Conservation (phyloP, 305 asterid species). For the Fraxinus latifolia region DNA sequence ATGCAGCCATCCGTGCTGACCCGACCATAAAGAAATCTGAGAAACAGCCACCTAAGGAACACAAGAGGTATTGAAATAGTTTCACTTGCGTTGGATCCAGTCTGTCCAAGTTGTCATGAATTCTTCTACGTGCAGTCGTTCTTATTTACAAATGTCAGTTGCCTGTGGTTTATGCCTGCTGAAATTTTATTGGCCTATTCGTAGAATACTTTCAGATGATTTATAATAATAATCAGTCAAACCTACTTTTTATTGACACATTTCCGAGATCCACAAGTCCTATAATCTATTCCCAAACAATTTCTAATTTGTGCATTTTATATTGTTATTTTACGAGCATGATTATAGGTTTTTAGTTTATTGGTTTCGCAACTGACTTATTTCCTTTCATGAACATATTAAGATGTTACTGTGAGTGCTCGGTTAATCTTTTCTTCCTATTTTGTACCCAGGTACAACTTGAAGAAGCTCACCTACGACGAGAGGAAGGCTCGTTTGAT, state of each 20-base stretch:
- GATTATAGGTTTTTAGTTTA: not conserved
- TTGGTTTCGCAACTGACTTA: not conserved
- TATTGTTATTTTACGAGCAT: not conserved
- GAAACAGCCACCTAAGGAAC: constrained; percentile 45
- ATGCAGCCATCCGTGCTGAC: constrained; percentile 61
- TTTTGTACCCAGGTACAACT: constrained; percentile 29
- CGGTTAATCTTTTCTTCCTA: not conserved
- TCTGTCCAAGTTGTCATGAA: not conserved
- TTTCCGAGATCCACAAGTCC: not conserved
- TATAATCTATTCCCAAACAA: not conserved
- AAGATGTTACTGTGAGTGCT: not conserved
- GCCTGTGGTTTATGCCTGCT: not conserved
- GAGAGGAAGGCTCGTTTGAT: constrained; percentile 39
- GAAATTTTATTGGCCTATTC: not conserved
- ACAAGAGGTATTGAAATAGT: constrained; percentile 41
- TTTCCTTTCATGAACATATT: not conserved
- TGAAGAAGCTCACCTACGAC: constrained; percentile 38
- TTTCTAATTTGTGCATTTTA: not conserved
- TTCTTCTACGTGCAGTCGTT: not conserved
- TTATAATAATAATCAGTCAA: not conserved
- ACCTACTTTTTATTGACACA: not conserved
- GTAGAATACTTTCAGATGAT: not conserved
- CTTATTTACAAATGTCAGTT: not conserved
- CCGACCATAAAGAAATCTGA: constrained; percentile 46
- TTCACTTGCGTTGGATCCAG: not conserved